Base-by-base conservation (phyloP, 2,329 filamentous ascomycete species). In the Bipolaris zeicola region DNA sequence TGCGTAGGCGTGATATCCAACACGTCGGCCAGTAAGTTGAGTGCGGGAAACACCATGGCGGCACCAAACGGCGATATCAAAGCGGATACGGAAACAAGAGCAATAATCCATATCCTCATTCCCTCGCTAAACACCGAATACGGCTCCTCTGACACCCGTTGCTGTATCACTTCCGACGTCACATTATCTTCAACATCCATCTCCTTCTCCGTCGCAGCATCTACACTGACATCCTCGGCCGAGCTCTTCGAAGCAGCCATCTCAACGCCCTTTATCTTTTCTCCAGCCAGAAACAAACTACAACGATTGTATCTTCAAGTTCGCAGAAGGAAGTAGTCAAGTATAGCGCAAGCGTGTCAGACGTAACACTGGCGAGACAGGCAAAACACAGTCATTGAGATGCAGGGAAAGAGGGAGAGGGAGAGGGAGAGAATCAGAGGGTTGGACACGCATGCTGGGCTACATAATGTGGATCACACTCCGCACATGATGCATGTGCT, bases 1-100 rank as follows among this genome's bases (percentile, higher is more conserved):
- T 77, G 72, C 1, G 78, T 74, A 5, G 70, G 70, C 1, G 79
- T 76, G 1, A 82, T 78, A 20, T 77, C 48, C 18, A 82, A 64
- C 6, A 78, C 76, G 3, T 63, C 54, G 0, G 70, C 74, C 55
- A 68, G 70, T 63, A 63, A 66, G 26, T 72, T 73, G 36, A 77
- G 50, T 1, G 70, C 74, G 3, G 76, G 76, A 33, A 73, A 71
- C 54, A 77, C 78, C 14, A 74, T 75, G 6, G 69, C 73, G 1
- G 71, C 76, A 1, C 74, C 74, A 41, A 76, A 69, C 1, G 83
- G 82, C 2, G 82, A 83, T 70, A 85, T 84, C 28, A 85, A 71
- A 4, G 69, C 69, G 1, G 70, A 73, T 3, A 72, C 56, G 1
- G 79, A 80, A 1, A 81, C 83, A 1, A 81, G 65, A 1, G 81